Evolutionary conservation across 2,329 filamentous ascomycete genomes (phyloP), one percentile per base, ranked within the genome.

Genomic region (Fusarium agapanthi): DNA sequence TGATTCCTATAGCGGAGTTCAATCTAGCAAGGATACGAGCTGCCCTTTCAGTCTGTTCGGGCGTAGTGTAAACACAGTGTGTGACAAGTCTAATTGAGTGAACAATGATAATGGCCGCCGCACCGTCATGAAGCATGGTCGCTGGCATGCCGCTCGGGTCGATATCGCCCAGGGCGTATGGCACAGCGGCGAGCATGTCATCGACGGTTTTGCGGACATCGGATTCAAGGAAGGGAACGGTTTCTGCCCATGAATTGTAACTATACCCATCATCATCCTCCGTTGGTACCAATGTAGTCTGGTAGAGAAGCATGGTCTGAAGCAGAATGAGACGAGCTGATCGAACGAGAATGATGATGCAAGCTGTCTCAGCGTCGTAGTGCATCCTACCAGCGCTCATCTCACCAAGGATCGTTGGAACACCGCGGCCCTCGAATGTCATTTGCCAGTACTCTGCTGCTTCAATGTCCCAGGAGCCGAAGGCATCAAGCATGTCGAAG

Each of bases 281-380:
- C 11, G 35, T 56, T 3, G 57, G 58, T 26, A 71, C 67, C 26
- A 76, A 55, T 30, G 54, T 69, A 7, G 54, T 60, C 18, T 77
- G 74, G 48, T 79, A 78, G 9, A 77, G 51, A 13, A 81, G 71
- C 65, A 81, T 74, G 35, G 72, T 79, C 45, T 78, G 58, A 13
- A 81, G 51, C 2, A 81, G 47, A 3, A 81, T 80, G 5, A 81
- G 72, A 3, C 79, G 75, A 11, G 78, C 76, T 2, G 80, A 79
- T 11, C 80, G 75, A 7, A 81, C 63, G 15, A 81, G 58, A 28
- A 81, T 77, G 38, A 81, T 78, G 34, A 74, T 80, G 58, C 80
- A 81, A 0, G 80, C 80, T 14, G 79, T 81, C 51, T 80, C 78
- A 5, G 74, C 67, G 45, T 81, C 79, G 60, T 76, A 81, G 58